phyloP scores from a whole-genome alignment of 1,284 basidiomycete genomes.

The Apiotrichum gamsii region DNA sequence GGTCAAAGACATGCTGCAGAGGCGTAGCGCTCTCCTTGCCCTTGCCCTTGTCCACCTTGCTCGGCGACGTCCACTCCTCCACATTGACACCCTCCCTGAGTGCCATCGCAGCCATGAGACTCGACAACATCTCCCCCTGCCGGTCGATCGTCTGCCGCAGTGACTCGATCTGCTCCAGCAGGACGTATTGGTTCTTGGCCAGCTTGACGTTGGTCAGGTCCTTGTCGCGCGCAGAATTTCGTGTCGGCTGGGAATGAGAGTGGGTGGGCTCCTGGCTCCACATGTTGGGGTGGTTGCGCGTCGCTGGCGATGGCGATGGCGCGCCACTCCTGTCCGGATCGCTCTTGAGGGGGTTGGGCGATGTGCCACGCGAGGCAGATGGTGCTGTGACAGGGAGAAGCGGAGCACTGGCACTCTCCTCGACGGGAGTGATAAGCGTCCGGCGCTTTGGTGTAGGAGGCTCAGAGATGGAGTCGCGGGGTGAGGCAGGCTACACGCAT shows the following conservation, averaged over 20 bases:
- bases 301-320: too few relatives aligned
- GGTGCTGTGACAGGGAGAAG: not conserved
- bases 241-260: too few relatives aligned
- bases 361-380: not conserved
- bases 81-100: not conserved
- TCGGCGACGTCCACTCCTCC: too few relatives aligned
- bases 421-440: not conserved
- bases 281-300: not conserved
- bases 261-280: not conserved
- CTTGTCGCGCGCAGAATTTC: slow-evolving; percentile 5
- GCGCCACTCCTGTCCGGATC: not conserved
- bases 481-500: not conserved
- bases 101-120: slow-evolving; percentile 8
- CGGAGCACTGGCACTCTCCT: slow-evolving; percentile 1
- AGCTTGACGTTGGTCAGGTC: slow-evolving; percentile 46
- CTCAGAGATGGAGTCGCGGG: slow-evolving; percentile 3
- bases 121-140: slow-evolving; percentile 31
- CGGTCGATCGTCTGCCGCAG: slow-evolving; percentile 38
- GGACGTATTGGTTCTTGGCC: slow-evolving; percentile 46
- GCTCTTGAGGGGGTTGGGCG: not conserved
- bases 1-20: not conserved
- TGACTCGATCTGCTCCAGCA: slow-evolving; percentile 43
- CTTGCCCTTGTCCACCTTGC: slow-evolving; percentile 3
- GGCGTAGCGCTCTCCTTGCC: not conserved
- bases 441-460: too few relatives aligned